phyloP scores from a whole-genome alignment of 495 filamentous ascomycete species.

The Lepidopterella palustris region DNA sequence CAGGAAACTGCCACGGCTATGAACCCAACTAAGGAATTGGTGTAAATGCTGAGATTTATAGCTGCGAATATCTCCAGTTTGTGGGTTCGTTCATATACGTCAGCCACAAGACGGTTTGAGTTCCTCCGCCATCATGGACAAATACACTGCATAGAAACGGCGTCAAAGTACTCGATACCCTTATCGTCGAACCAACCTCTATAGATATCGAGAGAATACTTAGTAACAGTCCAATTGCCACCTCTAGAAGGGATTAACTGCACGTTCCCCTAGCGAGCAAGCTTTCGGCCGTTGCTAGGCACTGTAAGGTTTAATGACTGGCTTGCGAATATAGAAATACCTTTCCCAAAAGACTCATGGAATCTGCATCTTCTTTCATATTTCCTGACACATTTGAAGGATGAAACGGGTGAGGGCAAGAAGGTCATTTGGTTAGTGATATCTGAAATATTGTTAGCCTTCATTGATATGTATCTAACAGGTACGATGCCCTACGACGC shows the following conservation, averaged over 20 bases:
- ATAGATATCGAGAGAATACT: conserved; percentile 33
- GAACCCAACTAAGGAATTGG: conserved; percentile 32
- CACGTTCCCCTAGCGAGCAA: conserved; percentile 36
- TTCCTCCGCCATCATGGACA: conserved; percentile 43
- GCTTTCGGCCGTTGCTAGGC: conserved; percentile 35
- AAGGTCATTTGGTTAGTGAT: conserved; percentile 36
- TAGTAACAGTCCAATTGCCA: neutral
- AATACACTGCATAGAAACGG: conserved; percentile 44
- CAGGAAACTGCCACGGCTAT: conserved; percentile 41
- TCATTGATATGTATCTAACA: neutral
- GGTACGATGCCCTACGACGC: conserved; percentile 35
- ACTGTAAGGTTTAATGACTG: conserved; percentile 45
- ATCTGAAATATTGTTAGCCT: neutral
- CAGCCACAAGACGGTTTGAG: conserved; percentile 40
- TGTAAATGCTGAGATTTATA: conserved; percentile 29
- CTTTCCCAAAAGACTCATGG: conserved; percentile 32
- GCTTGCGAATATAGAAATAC: conserved; percentile 43
- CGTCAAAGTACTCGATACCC: conserved; percentile 40
- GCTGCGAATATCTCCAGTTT: conserved; percentile 40
- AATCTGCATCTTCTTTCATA: conserved; percentile 24
- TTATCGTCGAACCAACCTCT: conserved; percentile 37
- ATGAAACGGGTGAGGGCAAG: conserved; percentile 24
- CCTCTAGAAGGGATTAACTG: conserved; percentile 11
- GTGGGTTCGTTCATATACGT: conserved; percentile 43
- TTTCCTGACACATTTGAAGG: conserved; percentile 34